Percentiles rank a stretch among this genome's conserved stretches.
These are phyloP conservation scores for Chaetomiaceae sp. DNA, from an alignment of 2,329 filamentous ascomycete genomes.

Conservation along the genomic window DNA sequence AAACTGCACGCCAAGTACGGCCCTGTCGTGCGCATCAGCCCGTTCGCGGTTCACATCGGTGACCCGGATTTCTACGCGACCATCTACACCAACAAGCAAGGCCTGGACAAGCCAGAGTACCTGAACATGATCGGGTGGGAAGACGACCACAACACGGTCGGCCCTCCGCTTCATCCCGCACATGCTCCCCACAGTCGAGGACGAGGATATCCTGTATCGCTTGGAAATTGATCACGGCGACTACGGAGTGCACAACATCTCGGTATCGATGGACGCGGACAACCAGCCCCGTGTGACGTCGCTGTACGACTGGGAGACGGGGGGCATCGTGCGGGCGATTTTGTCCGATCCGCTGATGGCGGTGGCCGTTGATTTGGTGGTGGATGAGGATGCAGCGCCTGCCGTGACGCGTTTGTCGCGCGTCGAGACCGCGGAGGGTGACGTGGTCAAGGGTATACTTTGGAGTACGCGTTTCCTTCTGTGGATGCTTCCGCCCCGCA, in stretches of 20 bases:
- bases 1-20: too few species aligned
- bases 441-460: not conserved
- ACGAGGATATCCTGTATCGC: not conserved
- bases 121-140: conserved; percentile 3
- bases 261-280: not conserved
- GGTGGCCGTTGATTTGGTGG: not conserved
- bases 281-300: not conserved
- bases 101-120: too few species aligned
- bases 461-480: not conserved
- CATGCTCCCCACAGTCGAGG: not conserved
- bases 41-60: too few species aligned
- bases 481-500: not conserved
- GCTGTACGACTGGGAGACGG: not conserved
- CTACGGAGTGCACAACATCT: not conserved
- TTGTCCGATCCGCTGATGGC: not conserved
- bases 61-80: too few species aligned
- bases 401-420: not conserved
- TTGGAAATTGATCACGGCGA: not conserved
- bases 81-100: too few species aligned
- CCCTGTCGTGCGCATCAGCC: too few species aligned
- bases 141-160: not conserved
- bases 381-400: not conserved
- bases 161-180: not conserved
- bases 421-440: not conserved
- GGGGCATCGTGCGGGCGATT: not conserved